Base-by-base conservation (phyloP, 2,329 filamentous ascomycete genomes). In the Fusarium gaditjirri region DNA sequence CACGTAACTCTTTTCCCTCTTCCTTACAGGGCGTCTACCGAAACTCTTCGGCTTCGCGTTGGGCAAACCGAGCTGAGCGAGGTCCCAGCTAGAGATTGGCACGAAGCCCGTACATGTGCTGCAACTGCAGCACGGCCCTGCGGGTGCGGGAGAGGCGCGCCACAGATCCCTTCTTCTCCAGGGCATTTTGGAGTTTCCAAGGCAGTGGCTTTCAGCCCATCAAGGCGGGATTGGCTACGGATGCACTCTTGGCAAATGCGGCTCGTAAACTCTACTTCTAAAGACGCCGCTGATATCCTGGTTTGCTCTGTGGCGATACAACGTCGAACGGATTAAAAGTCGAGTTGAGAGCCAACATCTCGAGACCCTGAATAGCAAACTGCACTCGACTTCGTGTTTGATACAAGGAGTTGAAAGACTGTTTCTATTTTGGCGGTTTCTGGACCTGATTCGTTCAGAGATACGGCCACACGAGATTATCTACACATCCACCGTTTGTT, bases 241-340 rank as follows among this genome's bases (percentile, higher is more conserved):
- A 43, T 21, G 29, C 27, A 23, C 31, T 66, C 64, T 72, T 73
- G 71, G 64, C 64, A 62, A 49, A 75, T 71, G 69, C 71, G 49
- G 59, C 69, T 68, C 67, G 73, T 67, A 75, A 75, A 67, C 61
- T 70, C 60, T 56, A 42, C 42, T 54, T 19, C 54, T 50, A 21
- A 41, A 41, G 46, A 60, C 42, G 49, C 43, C 56, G 61, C 47
- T 53, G 41, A 44, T 58, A 58, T 61, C 52, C 52, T 46, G 33
- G 59, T n/a, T 46, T 58, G 8, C 25, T 47, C 53, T 50, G 73
- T 76, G 73, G 73, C 73, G 58, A 76, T 71, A 71, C 69, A 68
- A 75, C 73, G 56, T 61, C 41, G 56, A 55, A 49, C 65, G 58
- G 73, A 14, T 14, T 17, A 38, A 39, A 63, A 36, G 21, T 41